Percentiles rank a stretch among this genome's conserved stretches.
phyloP scores from a whole-genome alignment of 345 rosid genomes.

The Hevea brasiliensis region DNA sequence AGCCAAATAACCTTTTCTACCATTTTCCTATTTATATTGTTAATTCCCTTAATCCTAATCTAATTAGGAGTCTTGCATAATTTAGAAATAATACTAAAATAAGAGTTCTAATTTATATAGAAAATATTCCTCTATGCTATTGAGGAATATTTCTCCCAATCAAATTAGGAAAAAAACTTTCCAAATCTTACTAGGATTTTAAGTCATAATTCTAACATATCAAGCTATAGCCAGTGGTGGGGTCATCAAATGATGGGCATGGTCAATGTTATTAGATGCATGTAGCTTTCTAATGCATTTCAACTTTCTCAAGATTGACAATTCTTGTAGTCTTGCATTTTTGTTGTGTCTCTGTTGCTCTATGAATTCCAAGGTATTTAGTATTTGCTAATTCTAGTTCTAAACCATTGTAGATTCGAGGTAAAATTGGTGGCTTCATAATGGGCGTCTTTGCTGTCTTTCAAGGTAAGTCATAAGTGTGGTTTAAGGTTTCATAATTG shows the following conservation, averaged over 20 bases:
- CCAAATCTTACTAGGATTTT: no score
- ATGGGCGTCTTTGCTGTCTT: constrained; percentile 74
- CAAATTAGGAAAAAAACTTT: no score
- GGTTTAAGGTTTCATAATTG: constrained; percentile 4
- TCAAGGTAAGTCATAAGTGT: constrained; percentile 78
- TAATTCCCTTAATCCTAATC: no score
- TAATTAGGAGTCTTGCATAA: no score
- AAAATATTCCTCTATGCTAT: no score
- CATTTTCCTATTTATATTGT: no score
- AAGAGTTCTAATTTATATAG: no score
- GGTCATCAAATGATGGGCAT: not conserved
- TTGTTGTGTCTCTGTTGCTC: not conserved
- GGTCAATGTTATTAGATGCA: not conserved
- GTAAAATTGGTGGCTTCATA: constrained; percentile 73
- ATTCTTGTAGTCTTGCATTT: not conserved
- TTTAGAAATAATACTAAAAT: no score
- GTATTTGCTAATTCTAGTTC: constrained; percentile 24
- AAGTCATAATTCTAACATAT: no score
- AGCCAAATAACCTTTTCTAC: no score
- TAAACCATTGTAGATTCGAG: constrained; percentile 55
- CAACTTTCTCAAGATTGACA: not conserved
- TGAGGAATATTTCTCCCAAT: no score
- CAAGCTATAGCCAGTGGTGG: not conserved
- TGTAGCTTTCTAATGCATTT: not conserved
- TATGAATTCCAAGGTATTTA: not conserved